These are phyloP conservation scores for Leishmania martiniquensis DNA, from an alignment of 208 protist genomes.

Conservation along the genomic window DNA sequence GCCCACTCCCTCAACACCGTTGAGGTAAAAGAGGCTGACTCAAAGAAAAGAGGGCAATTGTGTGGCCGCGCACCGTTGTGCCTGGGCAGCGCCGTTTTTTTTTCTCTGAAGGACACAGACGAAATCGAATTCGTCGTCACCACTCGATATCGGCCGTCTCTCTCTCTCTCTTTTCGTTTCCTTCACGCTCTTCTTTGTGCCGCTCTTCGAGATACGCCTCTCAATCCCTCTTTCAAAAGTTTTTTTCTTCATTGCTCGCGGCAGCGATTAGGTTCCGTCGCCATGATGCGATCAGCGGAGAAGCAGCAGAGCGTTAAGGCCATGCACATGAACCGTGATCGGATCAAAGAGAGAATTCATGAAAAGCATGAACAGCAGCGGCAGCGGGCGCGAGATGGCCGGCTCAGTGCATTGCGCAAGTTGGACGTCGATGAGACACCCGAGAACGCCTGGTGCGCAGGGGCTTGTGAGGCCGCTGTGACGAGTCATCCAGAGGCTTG, in stretches of 20 bases:
- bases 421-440: neutral
- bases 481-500: neutral
- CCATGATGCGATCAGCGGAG: conserved; percentile 12
- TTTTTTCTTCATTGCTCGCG: neutral
- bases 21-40: too few relatives aligned
- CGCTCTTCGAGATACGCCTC: neutral
- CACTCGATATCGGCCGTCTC: neutral
- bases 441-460: neutral
- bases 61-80: neutral
- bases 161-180: neutral
- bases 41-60: too few relatives aligned
- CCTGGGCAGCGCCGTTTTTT: neutral
- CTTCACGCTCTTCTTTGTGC: neutral
- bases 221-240: neutral
- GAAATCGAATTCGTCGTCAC: neutral
- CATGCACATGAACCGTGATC: conserved; percentile 44
- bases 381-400: conserved; percentile 18
- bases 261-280: neutral
- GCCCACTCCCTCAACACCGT: too few relatives aligned
- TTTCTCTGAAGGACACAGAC: too few relatives aligned
- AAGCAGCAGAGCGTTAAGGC: conserved; percentile 46
- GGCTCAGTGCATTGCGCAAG: conserved; percentile 29
- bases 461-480: neutral
- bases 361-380: conserved; percentile 41
- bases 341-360: conserved; percentile 67